These are phyloP conservation scores for Amaranthus tricolor DNA, from an alignment of 179 eudicot genomes.

Conservation along the genomic window DNA sequence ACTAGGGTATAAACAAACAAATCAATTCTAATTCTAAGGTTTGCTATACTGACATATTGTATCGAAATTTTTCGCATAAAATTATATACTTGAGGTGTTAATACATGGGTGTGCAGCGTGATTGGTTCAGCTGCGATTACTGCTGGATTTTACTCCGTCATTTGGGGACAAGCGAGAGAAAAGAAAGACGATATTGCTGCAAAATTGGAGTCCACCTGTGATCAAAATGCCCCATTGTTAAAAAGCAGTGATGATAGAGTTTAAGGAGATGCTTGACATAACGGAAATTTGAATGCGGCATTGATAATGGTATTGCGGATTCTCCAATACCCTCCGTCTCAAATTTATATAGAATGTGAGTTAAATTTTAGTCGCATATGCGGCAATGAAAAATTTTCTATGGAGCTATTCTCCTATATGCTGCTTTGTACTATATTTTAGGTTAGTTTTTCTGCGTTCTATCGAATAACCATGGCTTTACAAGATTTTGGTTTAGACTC, in stretches of 20 bases:
- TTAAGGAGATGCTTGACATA: constrained; percentile 6
- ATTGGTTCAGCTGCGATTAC: constrained; percentile 72
- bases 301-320: neutral
- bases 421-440: neutral
- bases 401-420: constrained; percentile 7
- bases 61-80: too few relatives aligned
- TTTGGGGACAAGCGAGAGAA: constrained; percentile 87
- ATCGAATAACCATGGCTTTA: neutral
- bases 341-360: neutral
- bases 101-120: constrained; percentile 42
- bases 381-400: neutral
- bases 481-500: constrained; percentile 18
- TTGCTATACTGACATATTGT: too few relatives aligned
- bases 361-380: neutral
- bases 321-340: neutral
- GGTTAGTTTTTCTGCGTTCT: neutral
- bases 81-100: neutral
- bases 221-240: constrained; percentile 50
- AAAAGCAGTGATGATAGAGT: constrained; percentile 18
- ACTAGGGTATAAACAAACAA: too few relatives aligned
- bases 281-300: neutral
- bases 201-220: constrained; percentile 30
- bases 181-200: constrained; percentile 24
- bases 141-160: constrained; percentile 75
- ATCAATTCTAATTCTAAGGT: too few relatives aligned